Evolutionary conservation across 805 yeast genomes (phyloP).

Genomic region (Cyberlindnera mycetangii): DNA sequence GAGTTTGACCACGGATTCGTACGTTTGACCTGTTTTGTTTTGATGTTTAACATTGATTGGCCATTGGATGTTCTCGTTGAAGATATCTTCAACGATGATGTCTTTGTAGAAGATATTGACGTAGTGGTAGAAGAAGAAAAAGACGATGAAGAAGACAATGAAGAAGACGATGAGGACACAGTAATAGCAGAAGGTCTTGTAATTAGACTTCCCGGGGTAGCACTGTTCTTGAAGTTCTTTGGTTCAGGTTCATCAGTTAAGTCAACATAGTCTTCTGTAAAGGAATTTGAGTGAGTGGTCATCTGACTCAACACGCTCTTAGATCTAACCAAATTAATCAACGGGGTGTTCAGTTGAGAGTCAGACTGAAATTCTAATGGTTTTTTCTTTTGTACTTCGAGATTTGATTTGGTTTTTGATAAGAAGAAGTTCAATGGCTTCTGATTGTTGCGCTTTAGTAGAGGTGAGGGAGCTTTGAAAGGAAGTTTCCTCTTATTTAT

Average conservation of each 20-base stretch:
- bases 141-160: not conserved
- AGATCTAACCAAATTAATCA: constrained; percentile 3
- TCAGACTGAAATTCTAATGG: constrained; percentile 9
- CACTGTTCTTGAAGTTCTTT: constrained; percentile 14
- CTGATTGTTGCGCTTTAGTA: constrained; percentile 16
- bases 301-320: constrained; percentile 5
- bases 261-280: constrained; percentile 7
- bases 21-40: constrained; percentile 7
- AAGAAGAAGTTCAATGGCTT: constrained; percentile 12
- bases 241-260: constrained; percentile 4
- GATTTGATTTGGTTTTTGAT: constrained; percentile 8
- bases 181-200: not conserved
- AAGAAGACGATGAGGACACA: not conserved
- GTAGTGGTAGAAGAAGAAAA: not conserved
- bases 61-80: not conserved
- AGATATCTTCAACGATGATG: not conserved
- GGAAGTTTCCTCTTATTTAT: constrained; percentile 14
- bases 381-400: constrained; percentile 11
- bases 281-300: constrained; percentile 4
- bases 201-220: constrained; percentile 8
- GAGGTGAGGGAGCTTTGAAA: constrained; percentile 23
- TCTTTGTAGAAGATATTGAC: not conserved
- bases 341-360: constrained; percentile 5
- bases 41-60: constrained; percentile 8
- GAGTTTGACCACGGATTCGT: constrained; percentile 16